phyloP scores from a whole-genome alignment of 23 red algal species.

The Gracilaria gracilis region DNA sequence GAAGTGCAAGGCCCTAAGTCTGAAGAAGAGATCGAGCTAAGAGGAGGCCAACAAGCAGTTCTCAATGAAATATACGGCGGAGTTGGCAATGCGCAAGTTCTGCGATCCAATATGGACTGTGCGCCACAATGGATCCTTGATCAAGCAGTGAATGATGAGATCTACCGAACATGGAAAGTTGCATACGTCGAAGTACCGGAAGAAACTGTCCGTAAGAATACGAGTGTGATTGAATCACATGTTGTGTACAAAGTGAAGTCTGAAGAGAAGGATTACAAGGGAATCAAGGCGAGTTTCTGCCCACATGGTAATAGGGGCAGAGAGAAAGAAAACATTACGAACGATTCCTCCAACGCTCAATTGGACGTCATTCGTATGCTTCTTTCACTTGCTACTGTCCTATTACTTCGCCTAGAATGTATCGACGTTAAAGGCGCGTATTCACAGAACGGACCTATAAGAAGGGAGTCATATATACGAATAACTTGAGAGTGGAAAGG shows the following conservation, averaged over 20 bases:
- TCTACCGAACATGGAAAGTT: neutral
- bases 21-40: neutral
- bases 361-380: conserved; percentile 20
- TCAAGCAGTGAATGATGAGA: conserved; percentile 14
- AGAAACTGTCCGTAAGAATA: neutral
- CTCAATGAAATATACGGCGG: neutral
- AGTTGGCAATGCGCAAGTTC: conserved; percentile 26
- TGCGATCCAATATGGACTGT: conserved; percentile 7
- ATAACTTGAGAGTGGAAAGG: conserved; percentile 19
- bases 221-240: conserved; percentile 10
- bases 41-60: neutral
- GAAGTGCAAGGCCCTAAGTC: neutral
- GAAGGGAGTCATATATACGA: neutral
- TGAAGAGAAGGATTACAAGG: conserved; percentile 47
- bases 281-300: conserved; percentile 52
- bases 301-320: conserved; percentile 23
- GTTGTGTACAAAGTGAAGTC: conserved; percentile 55
- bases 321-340: conserved; percentile 5
- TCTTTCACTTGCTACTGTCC: conserved; percentile 3
- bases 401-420: neutral
- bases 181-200: neutral
- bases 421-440: conserved; percentile 40
- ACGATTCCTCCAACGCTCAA: conserved; percentile 31
- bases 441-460: conserved; percentile 29
- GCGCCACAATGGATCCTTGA: neutral